phyloP scores from a whole-genome alignment of 2,329 filamentous ascomycete species.

The Mycosphaerelloides madeirae region DNA sequence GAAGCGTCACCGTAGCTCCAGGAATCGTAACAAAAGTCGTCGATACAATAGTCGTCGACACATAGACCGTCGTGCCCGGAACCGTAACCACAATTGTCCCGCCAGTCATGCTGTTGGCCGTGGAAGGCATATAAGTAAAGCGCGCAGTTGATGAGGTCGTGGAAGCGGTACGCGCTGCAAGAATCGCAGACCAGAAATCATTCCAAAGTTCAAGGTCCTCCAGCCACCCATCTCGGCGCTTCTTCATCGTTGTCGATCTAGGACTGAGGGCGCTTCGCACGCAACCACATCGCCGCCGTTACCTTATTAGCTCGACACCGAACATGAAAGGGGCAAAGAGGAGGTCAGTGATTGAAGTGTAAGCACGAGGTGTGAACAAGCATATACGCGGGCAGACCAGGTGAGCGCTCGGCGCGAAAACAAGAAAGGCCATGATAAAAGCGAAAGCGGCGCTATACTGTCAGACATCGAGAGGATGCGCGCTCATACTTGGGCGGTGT shows the following conservation, averaged over 20 bases:
- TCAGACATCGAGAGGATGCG: too few relatives aligned
- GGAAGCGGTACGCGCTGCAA: not conserved
- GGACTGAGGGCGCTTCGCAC: not conserved
- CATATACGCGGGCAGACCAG: too few relatives aligned
- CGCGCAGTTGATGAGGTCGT: not conserved
- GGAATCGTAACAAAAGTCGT: constrained; percentile 6
- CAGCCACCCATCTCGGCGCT: constrained; percentile 1
- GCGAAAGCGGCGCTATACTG: too few relatives aligned
- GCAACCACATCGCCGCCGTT: not conserved
- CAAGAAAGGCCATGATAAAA: too few relatives aligned
- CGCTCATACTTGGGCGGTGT: not conserved
- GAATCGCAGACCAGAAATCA: constrained; percentile 4
- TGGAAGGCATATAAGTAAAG: not conserved
- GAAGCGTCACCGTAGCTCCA: too few relatives aligned
- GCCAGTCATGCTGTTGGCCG: not conserved
- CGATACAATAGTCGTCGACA: constrained; percentile 5
- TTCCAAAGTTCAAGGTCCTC: constrained; percentile 1
- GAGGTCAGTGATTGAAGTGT: not conserved
- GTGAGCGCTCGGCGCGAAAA: too few relatives aligned
- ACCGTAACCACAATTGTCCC: not conserved
- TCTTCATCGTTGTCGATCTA: not conserved
- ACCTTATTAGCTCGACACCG: not conserved
- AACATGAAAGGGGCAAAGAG: not conserved
- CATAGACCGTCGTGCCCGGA: not conserved
- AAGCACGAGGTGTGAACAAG: too few relatives aligned